These are phyloP conservation scores for Umbelopsis sp. DNA, from an alignment of 192 early-diverging fungal species.

Conservation along the genomic window DNA sequence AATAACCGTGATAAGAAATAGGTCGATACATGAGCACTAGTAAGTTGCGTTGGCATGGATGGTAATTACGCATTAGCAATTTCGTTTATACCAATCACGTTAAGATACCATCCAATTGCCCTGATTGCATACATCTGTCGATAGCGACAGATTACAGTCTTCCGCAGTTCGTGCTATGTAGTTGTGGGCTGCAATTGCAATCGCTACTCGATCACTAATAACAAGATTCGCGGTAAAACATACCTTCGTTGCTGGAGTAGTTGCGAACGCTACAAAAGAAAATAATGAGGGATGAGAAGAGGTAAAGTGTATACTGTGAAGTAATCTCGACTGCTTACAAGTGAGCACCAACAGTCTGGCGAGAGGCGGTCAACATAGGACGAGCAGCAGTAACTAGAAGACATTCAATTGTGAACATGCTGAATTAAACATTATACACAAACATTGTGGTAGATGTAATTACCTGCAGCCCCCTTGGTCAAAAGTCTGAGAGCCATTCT, in stretches of 20 bases:
- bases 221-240: not conserved
- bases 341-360: constrained; percentile 31
- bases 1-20: not conserved
- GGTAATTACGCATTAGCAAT: not conserved
- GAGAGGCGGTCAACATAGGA: constrained; percentile 33
- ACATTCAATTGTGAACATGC: not conserved
- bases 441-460: not conserved
- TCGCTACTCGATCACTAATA: not conserved
- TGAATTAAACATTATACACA: not conserved
- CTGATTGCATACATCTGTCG: not conserved
- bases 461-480: constrained; percentile 41
- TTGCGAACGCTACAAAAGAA: constrained; percentile 26
- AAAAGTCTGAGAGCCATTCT: constrained; percentile 41
- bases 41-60: not conserved
- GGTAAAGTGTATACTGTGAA: not conserved
- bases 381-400: constrained; percentile 24
- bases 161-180: not conserved
- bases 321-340: constrained; percentile 23
- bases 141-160: not conserved
- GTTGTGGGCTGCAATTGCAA: not conserved
- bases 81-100: not conserved
- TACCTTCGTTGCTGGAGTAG: constrained; percentile 30
- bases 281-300: not conserved
- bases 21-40: no score
- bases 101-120: not conserved